Evolutionary conservation across 805 yeast genomes (phyloP), one percentile per base, ranked within the genome.

Genomic region (Torulaspora quercuum): DNA sequence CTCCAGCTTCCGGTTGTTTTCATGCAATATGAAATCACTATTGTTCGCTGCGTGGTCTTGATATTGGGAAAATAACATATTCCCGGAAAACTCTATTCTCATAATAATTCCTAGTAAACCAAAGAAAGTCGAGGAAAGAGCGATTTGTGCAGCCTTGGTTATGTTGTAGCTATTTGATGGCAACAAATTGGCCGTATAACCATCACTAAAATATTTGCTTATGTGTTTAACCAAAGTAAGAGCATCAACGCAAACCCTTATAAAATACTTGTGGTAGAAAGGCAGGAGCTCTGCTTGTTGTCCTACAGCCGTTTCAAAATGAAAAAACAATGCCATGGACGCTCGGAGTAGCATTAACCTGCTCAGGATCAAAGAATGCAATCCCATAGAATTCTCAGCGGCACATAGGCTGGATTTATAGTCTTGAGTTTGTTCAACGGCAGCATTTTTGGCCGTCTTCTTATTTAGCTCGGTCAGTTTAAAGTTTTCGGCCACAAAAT

Each of bases 131-230:
- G 59, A 44, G 7, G 58, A 49, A 22, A 59, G 33, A 6, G 57
- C 50, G 29, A 57, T 37, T 35, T 59, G 62, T 7, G 54, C 44
- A 6, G 49, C 41, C 25, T 56, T 57, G 1, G 56, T 49, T 7
- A 49, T 50, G 16, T 49, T 50, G 32, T 48, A 56, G 22, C 45
- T 41, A 6, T 49, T 49, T 6, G 49, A 38, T 7, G 59, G 50
- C 1, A 46, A 33, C 5, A 48, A 30, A 16, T 35, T 41, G 17
- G 43, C 37, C 9, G 44, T 41, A 22, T 50, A 49, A 6, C 44
- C 51, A 9, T 50, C 57, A 16, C 37, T 39, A 18, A 56, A 53
- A 21, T 49, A 51, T n/a, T 48, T 50, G 24, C 45, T 46, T 21
- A 55, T 52, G 20, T 49, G 29, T 7, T 45, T 45, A 2, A 46